Conservation (phyloP, 495 filamentous ascomycete species). For the Chaetomium fimeti region DNA sequence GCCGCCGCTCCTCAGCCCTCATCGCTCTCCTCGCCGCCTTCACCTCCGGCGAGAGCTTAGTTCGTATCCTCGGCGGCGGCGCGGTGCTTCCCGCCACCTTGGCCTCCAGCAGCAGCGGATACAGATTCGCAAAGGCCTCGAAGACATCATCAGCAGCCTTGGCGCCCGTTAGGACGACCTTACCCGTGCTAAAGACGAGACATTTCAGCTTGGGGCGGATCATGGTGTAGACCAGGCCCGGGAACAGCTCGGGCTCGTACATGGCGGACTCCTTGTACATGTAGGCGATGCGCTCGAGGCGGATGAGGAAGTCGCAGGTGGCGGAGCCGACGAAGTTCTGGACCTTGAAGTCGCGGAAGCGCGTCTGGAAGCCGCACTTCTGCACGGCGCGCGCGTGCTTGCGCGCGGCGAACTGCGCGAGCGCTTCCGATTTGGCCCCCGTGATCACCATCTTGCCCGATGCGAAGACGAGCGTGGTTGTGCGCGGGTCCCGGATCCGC, state of each 20-base stretch:
- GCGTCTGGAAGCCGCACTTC: conserved; percentile 93
- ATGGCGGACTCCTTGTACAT: conserved; percentile 54
- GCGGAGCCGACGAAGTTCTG: conserved; percentile 96
- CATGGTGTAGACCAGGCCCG: conserved; percentile 95
- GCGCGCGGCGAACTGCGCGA: conserved; percentile 86
- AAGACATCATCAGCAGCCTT: conserved; percentile 94
- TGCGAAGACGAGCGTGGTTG: conserved; percentile 91
- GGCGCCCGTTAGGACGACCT: conserved; percentile 93
- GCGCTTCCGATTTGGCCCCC: conserved; percentile 90
- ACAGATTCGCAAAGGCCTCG: conserved; percentile 87
- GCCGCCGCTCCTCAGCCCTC: too few species aligned
- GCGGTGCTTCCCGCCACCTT: conserved; percentile 4
- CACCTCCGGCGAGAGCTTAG: neutral
- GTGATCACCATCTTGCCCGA: conserved; percentile 98
- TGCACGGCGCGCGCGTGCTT: conserved; percentile 97
- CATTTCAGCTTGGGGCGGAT: conserved; percentile 69
- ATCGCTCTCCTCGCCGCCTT: neutral
- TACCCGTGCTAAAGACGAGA: conserved; percentile 56
- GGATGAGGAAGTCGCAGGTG: conserved; percentile 93
- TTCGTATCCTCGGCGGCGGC: neutral
- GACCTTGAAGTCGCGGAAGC: conserved; percentile 97
- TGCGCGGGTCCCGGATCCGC: conserved; percentile 97
- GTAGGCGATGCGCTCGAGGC: conserved; percentile 82
- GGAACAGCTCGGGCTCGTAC: conserved; percentile 96
- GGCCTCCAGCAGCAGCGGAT: conserved; percentile 69